Evolutionary conservation across 176 grass and related monocot genomes (phyloP), one percentile per base, ranked within the genome.

Genomic region (Ensete ventricosum): DNA sequence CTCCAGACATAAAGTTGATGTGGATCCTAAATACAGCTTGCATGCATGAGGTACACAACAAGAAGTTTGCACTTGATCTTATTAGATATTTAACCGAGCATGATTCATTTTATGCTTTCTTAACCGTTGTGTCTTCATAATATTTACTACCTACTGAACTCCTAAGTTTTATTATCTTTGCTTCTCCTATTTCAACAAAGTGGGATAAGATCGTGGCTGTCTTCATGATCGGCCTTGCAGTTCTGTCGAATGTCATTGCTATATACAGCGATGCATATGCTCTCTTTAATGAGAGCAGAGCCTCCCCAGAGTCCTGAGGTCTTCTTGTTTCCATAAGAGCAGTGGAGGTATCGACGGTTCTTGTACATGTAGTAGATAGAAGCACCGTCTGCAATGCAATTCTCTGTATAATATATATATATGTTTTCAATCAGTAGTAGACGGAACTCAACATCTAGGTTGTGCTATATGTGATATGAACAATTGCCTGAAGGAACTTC

Each of bases 251-350:
- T 29, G 75, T 81, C 49, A 80, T 93, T 53, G 94, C 94, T 34
- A 88, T 97, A 50, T 97, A 97, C 62, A 97, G 90, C 14, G 94
- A 97, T 71, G 94, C 90, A 11, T 86, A 86, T 55, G 77, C 84
- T 25, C 78, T 93, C 50, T 93, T 97, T 78, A 81, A 80, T 16
- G 87, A 91, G 83, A 67, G 76, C 72, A 71, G 76, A 53, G 8
- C 79, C 58, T 82, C 78, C 11, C 22, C 68, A 2, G 21, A 29
- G 16, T 21, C 48, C 6, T 69, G 34, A 69, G 67, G 50, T 69
- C 14, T 19, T 69, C 8, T 69, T 43, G 34, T 43, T 91, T 96
- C 80, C 75, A 77, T 25, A 87, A 89, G 82, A 59, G 73, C 71
- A 71, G 72, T 48, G 8, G 34, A 6, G 34, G 34, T 43, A 43